Evolutionary conservation across 2,329 filamentous ascomycete species (phyloP).

Genomic region (Pseudocercospora fuligena): DNA sequence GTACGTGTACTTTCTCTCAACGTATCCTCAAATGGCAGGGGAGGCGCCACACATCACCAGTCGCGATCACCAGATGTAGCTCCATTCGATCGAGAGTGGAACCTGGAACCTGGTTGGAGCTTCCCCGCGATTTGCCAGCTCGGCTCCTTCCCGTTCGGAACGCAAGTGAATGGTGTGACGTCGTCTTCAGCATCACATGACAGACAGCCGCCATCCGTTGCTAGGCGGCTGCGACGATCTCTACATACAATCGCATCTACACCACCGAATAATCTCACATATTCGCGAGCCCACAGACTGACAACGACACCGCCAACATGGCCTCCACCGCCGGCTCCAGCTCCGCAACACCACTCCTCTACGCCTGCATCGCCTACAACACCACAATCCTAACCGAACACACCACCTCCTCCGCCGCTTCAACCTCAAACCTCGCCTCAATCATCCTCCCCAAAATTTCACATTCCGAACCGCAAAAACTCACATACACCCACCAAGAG

Average conservation of each 20-base stretch:
- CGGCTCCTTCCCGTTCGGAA: constrained; percentile 8
- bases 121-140: constrained; percentile 4
- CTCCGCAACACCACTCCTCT: constrained; percentile 43
- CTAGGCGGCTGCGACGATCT: not conserved
- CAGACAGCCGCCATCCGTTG: not conserved
- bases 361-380: constrained; percentile 89
- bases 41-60: not conserved
- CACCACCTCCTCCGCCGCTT: constrained; percentile 80
- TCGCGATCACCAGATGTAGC: not conserved
- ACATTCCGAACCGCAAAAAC: constrained; percentile 79
- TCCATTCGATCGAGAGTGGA: not conserved
- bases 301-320: constrained; percentile 34
- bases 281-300: not conserved
- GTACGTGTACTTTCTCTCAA: not conserved
- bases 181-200: not conserved
- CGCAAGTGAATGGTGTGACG: constrained; percentile 2
- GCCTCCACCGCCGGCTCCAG: constrained; percentile 44
- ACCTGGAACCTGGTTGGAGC: not conserved
- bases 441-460: constrained; percentile 94
- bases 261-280: not conserved
- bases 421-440: constrained; percentile 85
- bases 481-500: constrained; percentile 83
- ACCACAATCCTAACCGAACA: constrained; percentile 93
- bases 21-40: not conserved
- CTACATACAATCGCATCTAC: not conserved